These are phyloP conservation scores for Pseudocercospora ulei DNA, from an alignment of 2,329 filamentous ascomycete genomes.

Conservation along the genomic window DNA sequence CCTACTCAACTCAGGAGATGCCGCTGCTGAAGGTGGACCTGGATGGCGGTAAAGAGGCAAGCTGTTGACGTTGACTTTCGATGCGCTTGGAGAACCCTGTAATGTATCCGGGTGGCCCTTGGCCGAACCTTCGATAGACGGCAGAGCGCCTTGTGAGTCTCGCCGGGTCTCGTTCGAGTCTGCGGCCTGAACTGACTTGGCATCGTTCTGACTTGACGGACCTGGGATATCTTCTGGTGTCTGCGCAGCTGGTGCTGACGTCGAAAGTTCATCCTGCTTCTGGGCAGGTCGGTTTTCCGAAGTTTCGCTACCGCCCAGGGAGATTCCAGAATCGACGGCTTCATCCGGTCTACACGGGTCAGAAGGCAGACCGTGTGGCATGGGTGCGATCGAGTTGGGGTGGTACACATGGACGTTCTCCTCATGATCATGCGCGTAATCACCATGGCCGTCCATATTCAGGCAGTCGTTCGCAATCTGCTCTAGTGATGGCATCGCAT, in stretches of 20 bases:
- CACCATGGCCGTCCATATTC: conserved; percentile 28
- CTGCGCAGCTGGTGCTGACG: neutral
- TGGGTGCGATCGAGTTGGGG: conserved; percentile 16
- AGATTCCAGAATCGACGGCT: conserved; percentile 30
- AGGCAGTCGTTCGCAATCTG: conserved; percentile 34
- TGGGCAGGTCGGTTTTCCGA: conserved; percentile 14
- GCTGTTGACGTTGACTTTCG: conserved; percentile 15
- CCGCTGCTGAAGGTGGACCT: conserved; percentile 24
- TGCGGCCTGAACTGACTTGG: neutral
- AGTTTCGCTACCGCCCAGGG: conserved; percentile 22
- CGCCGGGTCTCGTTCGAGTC: neutral
- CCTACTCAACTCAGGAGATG: conserved; percentile 27
- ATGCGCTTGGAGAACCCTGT: conserved; percentile 12
- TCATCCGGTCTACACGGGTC: conserved; percentile 23
- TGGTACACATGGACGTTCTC: conserved; percentile 20
- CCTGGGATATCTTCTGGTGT: neutral
- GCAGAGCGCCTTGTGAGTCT: conserved; percentile 5
- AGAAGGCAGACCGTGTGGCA: conserved; percentile 12
- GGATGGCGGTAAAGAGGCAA: conserved; percentile 30
- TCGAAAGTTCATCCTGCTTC: neutral
- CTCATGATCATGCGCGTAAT: conserved; percentile 19
- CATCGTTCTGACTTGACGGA: neutral
- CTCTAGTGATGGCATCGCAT: conserved; percentile 30
- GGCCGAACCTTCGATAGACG: conserved; percentile 9
- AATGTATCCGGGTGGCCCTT: conserved; percentile 2